Evolutionary conservation across 2,329 filamentous ascomycete genomes (phyloP), one percentile per base, ranked within the genome.

Genomic region (Neurospora sp.): DNA sequence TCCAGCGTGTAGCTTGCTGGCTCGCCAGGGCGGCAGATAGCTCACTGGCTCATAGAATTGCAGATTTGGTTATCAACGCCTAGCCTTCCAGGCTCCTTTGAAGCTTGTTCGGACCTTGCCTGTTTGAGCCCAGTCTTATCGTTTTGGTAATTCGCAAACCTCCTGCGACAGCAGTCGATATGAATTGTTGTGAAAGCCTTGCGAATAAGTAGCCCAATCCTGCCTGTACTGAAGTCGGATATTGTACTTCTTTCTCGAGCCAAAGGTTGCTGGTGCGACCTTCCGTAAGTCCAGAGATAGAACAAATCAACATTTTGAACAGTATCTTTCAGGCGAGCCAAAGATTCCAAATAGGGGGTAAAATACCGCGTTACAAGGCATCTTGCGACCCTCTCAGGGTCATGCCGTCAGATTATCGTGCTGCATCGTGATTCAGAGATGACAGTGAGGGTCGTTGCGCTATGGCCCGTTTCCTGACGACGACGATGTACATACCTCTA

Each of bases 401-500:
- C 23, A 62, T 70, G 69, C 71, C 69, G 69, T 71, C 43, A 40
- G 71, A 69, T 73, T 73, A 72, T 74, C 71, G 71, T 68, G 43
- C 42, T 72, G 72, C 72, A 72, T 73, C 28, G 23, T 75, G 72
- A 75, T 74, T 73, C 71, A 73, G 72, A 68, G 36, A 72, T 73
- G 72, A 73, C 74, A 71, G 66, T 58, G 46, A 68, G 28, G 69
- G 67, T 38, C 58, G 52, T 68, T 69, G 40, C 58, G 42, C 52
- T 69, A 33, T 36, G 52, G 52, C 15, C 13, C 13, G 17, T 33
- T 33, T 66, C 36, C 71, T 62, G 66, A 52, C 68, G 68, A 71
- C 67, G 72, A 52, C 69, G 70, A 67, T 67, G 70, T 71, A 33
- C 33, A 33, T 33, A 33, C 33, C 33, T 33, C 33, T 33, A 70